Conservation (phyloP, 2,329 filamentous ascomycete genomes). For the Triangularia setosa region DNA sequence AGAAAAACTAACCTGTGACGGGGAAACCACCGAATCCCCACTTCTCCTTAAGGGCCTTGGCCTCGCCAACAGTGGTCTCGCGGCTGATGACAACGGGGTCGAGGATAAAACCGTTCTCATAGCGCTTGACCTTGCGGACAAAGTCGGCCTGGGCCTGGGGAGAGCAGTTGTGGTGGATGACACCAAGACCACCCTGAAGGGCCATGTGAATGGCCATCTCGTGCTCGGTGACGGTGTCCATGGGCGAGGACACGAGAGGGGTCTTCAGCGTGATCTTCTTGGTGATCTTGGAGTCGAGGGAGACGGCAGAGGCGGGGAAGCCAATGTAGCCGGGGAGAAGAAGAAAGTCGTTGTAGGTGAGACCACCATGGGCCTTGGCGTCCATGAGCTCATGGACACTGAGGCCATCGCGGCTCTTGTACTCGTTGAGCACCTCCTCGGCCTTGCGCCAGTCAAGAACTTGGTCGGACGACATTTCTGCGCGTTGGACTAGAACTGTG, state of each 20-base stretch:
- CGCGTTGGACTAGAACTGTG: constrained; percentile 6
- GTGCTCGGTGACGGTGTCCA: constrained; percentile 99
- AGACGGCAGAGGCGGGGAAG: constrained; percentile 87
- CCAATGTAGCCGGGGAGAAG: constrained; percentile 96
- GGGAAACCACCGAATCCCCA: constrained; percentile 99
- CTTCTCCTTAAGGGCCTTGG: constrained; percentile 88
- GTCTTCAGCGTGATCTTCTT: constrained; percentile 96
- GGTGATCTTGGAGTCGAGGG: constrained; percentile 85
- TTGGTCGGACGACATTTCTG: constrained; percentile 68
- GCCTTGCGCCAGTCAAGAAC: constrained; percentile 68
- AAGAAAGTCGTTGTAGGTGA: constrained; percentile 99
- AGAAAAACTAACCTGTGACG: constrained; percentile 77
- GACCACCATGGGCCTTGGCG: constrained; percentile 83
- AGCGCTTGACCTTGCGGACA: constrained; percentile 98
- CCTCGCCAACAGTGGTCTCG: constrained; percentile 84
- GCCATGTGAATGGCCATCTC: constrained; percentile 99
- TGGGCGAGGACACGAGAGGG: constrained; percentile 93
- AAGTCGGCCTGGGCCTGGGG: constrained; percentile 95
- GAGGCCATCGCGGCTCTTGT: constrained; percentile 78
- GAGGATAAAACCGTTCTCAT: constrained; percentile 97
- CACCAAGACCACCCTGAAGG: constrained; percentile 80
- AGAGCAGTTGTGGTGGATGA: constrained; percentile 99
- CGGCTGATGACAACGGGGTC: constrained; percentile 91
- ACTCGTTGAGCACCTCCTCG: constrained; percentile 76
- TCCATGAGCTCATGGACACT: constrained; percentile 83